These are phyloP conservation scores for Sugiyamaella neomexicana DNA, from an alignment of 1,139 yeast species.

Conservation along the genomic window DNA sequence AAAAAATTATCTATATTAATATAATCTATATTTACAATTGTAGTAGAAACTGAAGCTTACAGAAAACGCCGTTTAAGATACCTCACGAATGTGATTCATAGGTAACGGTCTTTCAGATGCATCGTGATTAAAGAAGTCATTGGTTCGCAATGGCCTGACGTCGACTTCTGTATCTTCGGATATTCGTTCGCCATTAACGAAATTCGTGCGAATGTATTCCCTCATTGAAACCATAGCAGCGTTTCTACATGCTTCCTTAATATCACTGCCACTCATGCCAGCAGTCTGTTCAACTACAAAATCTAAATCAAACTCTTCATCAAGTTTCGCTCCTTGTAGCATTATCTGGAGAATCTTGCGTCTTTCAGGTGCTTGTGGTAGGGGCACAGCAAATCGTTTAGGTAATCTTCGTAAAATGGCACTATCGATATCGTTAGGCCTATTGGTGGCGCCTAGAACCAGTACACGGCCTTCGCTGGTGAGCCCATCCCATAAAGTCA, in stretches of 20 bases:
- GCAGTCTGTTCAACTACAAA: slow-evolving; percentile 62
- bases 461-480: slow-evolving; percentile 72
- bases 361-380: slow-evolving; percentile 73
- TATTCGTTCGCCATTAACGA: slow-evolving; percentile 33
- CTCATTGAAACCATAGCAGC: slow-evolving; percentile 91
- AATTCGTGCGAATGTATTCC: slow-evolving; percentile 59
- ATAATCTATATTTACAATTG: slow-evolving; percentile 3
- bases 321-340: slow-evolving; percentile 60
- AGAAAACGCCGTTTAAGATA: slow-evolving; percentile 5
- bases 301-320: slow-evolving; percentile 58
- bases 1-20: slow-evolving; percentile 1
- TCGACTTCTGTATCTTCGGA: slow-evolving; percentile 34
- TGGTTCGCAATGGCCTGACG: slow-evolving; percentile 43
- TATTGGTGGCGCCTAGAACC: slow-evolving; percentile 93
- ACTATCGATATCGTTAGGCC: slow-evolving; percentile 86
- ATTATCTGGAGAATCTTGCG: slow-evolving; percentile 65
- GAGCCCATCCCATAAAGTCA: slow-evolving; percentile 97
- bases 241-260: slow-evolving; percentile 86
- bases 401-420: slow-evolving; percentile 95
- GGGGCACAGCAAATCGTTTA: slow-evolving; percentile 75
- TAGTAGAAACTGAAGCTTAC: not conserved
- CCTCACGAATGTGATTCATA: slow-evolving; percentile 29
- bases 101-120: slow-evolving; percentile 34
- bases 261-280: slow-evolving; percentile 88
- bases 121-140: slow-evolving; percentile 40